Evolutionary conservation across 108 stramenopile genomes (phyloP).

Genomic region (Craspedostauros australis): DNA sequence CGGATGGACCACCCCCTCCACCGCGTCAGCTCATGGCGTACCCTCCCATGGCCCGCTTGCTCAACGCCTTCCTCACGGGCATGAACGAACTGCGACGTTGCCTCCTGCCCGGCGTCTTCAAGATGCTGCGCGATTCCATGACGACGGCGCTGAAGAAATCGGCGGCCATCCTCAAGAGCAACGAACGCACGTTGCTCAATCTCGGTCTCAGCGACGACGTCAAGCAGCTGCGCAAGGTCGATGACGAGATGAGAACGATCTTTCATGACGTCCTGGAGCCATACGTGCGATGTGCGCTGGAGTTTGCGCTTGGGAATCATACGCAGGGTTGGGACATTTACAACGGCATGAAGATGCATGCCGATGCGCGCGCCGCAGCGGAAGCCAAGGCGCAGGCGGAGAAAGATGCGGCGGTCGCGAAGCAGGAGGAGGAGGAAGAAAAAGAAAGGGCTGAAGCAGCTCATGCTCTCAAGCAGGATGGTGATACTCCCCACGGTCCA

Average conservation of each 20-base stretch:
- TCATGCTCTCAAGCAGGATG: slow-evolving; percentile 5
- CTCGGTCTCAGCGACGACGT: slow-evolving; percentile 73
- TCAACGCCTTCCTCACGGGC: slow-evolving; percentile 70
- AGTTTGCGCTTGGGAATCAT: slow-evolving; percentile 60
- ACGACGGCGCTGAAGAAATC: slow-evolving; percentile 27
- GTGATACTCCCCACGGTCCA: too few species aligned
- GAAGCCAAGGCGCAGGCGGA: slow-evolving; percentile 30
- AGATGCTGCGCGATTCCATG: slow-evolving; percentile 30
- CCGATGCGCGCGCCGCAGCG: neutral
- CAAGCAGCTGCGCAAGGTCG: slow-evolving; percentile 52
- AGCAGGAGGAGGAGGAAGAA: slow-evolving; percentile 5
- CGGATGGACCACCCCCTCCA: slow-evolving; percentile 30
- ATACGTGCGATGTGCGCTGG: slow-evolving; percentile 54
- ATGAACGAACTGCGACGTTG: slow-evolving; percentile 83
- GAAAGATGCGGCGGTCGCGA: slow-evolving; percentile 21
- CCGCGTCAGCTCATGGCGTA: slow-evolving; percentile 67
- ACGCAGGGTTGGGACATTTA: neutral
- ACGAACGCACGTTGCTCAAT: slow-evolving; percentile 68
- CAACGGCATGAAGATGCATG: neutral
- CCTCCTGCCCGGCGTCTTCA: slow-evolving; percentile 67
- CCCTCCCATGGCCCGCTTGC: slow-evolving; percentile 77
- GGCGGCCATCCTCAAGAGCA: slow-evolving; percentile 48
- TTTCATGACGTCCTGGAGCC: slow-evolving; percentile 54
- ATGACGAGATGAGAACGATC: slow-evolving; percentile 46
- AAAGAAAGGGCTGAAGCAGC: slow-evolving; percentile 4